Conservation (phyloP, 305 asterid species). For the Fraxinus paxiana region DNA sequence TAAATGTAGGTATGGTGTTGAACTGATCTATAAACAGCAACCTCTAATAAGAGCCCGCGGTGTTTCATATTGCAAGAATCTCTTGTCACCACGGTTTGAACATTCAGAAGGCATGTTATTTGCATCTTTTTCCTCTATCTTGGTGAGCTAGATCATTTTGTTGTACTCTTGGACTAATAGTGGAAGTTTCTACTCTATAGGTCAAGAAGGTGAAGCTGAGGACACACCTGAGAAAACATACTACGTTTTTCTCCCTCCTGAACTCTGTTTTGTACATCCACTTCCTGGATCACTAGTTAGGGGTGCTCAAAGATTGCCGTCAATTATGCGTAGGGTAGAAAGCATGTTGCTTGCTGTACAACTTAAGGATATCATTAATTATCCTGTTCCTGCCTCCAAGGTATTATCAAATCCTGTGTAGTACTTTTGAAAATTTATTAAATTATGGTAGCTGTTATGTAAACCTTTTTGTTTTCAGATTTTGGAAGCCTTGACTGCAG, state of each 20-base stretch:
- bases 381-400: conserved; percentile 78
- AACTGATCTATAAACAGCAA: conserved; percentile 68
- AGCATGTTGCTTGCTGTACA: conserved; percentile 96
- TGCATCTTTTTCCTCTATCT: conserved; percentile 14
- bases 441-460: conserved; percentile 23
- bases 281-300: conserved; percentile 89
- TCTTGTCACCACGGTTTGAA: conserved; percentile 90
- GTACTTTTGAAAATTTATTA: neutral
- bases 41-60: conserved; percentile 96
- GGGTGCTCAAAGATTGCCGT: conserved; percentile 97
- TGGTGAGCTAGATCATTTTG: conserved; percentile 25
- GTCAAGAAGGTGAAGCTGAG: conserved; percentile 62
- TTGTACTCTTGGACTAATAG: conserved; percentile 21
- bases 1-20: conserved; percentile 79
- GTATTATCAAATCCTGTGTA: conserved; percentile 32
- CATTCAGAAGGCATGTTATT: conserved; percentile 69
- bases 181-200: conserved; percentile 37
- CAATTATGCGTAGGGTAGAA: conserved; percentile 91
- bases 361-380: conserved; percentile 67
- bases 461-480: conserved; percentile 46
- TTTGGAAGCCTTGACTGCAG: conserved; percentile 95
- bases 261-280: conserved; percentile 92
- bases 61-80: conserved; percentile 97
- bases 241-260: conserved; percentile 97
- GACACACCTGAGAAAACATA: conserved; percentile 81